Conservation (phyloP, 2,329 filamentous ascomycete species). For the Pseudocercospora vitis region DNA sequence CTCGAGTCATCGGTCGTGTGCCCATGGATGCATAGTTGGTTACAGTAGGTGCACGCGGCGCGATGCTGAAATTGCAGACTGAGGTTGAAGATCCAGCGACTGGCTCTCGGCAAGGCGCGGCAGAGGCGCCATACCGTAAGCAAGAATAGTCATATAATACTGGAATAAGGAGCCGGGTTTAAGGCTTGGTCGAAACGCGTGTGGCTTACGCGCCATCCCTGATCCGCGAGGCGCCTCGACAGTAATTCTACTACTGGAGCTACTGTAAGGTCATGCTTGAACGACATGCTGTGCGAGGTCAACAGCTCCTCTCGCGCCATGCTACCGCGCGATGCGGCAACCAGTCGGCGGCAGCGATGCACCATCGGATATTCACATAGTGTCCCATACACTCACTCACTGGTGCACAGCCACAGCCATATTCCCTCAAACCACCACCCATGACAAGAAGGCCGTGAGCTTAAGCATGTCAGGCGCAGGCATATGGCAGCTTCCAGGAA, state of each 20-base stretch:
- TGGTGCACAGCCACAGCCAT: not conserved
- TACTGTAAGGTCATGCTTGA: too few species aligned
- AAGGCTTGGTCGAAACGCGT: constrained; percentile 1
- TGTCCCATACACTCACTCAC: not conserved
- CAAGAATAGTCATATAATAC: too few species aligned
- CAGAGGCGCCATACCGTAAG: constrained; percentile 4
- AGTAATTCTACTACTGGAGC: too few species aligned
- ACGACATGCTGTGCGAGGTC: constrained; percentile 2
- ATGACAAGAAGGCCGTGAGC: constrained; percentile 4
- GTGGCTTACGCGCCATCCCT: not conserved
- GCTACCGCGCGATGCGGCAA: not conserved
- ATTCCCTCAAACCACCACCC: not conserved
- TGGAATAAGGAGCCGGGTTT: too few species aligned
- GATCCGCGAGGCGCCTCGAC: too few species aligned
- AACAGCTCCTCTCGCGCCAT: not conserved
- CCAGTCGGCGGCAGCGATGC: not conserved
- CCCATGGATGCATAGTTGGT: too few species aligned
- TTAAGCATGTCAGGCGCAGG: not conserved
- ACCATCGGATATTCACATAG: not conserved
- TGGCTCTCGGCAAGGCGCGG: not conserved
- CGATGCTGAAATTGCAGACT: not conserved
- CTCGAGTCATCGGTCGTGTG: not conserved
- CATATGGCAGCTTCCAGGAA: constrained; percentile 2
- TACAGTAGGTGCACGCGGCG: too few species aligned
- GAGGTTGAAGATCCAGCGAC: not conserved